Evolutionary conservation across 176 grass and related monocot species (phyloP).

Genomic region (sorghum (Sorghum bicolor)): Sorghum_bicolor_NCBIv3 NC_012878.2:46342001-46342500

Average conservation of each 20-base stretch:
- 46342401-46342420: constrained; percentile 83
- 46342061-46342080: background rate
- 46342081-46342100: background rate
- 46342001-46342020: constrained; percentile 11
- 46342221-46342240: constrained; percentile 83
- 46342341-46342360: background rate
- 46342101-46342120: background rate
- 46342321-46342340: constrained; percentile 79
- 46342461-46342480: constrained; percentile 89
- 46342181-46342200: constrained; percentile 90
- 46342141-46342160: background rate
- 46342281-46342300: constrained; percentile 65
- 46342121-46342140: background rate
- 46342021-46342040: background rate
- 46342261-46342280: constrained; percentile 79
- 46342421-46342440: constrained; percentile 81
- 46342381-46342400: background rate
- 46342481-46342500: constrained; percentile 89
- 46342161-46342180: constrained; percentile 82
- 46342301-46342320: constrained; percentile 88
- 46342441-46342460: constrained; percentile 83
- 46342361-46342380: background rate
- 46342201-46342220: constrained; percentile 59
- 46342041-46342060: background rate
- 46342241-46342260: constrained; percentile 87